Evolutionary conservation across 2,329 filamentous ascomycete genomes (phyloP), one percentile per base, ranked within the genome.

Genomic region (Pestalotiopsis sp.): DNA sequence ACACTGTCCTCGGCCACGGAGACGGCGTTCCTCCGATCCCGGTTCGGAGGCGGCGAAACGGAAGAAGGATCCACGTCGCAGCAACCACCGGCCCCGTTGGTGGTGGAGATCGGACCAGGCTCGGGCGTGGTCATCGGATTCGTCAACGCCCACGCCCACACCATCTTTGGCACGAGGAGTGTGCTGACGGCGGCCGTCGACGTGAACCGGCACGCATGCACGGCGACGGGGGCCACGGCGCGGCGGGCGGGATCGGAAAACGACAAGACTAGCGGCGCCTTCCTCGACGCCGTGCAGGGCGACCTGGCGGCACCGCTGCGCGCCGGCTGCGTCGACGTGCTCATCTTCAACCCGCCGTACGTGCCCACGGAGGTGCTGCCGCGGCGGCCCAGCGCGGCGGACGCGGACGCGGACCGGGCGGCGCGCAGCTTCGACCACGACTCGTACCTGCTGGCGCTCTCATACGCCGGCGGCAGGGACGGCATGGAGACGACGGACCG

Each of bases 261-360:
- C 66, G 71, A 75, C 0, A 68, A 67, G 6, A 80, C 79, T 14
- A 74, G 80, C 65, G 86, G 83, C 3, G 74, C 82, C 9, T 93
- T 92, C 73, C 80, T 96, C 7, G 91, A 90, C 56, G 87, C 91
- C 20, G 78, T 91, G 31, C 90, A 90, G 69, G 91, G 89, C 1
- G 93, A 98, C 77, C 85, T 99, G 0, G 85, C 87, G 4, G 80
- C 86, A 2, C 83, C 91, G 0, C 81, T 97, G 56, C 85, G 87
- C 7, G 77, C 82, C 0, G 83, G 85, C 2, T 80, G 82, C 52
- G 87, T 97, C 4, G 96, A 99, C 77, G 87, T 99, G 12, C 86
- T 99, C 71, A 87, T 99, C 36, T 99, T 98, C 86, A 99, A 99
- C 78, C 96, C 96, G 66, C 96, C 96, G 0, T 99, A 99, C 78